Evolutionary conservation across 106 monocot species (phyloP).

Genomic region (Narthecium ossifragum): DNA sequence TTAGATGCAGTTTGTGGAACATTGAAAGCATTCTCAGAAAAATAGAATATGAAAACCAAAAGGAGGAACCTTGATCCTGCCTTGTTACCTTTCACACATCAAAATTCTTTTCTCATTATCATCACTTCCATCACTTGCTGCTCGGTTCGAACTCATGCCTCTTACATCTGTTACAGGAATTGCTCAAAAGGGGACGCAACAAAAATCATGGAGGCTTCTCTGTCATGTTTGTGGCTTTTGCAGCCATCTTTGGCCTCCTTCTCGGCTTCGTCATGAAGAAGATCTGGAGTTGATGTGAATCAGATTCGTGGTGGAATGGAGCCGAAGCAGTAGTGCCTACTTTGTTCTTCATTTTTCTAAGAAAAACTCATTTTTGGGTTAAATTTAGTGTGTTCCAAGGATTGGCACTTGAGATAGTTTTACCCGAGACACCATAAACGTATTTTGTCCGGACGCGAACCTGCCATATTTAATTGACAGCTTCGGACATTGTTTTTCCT

Average conservation of each 20-base stretch:
- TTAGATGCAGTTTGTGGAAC: not conserved
- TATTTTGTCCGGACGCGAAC: no score
- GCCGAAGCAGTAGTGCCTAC: not conserved
- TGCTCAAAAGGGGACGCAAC: slow-evolving; percentile 43
- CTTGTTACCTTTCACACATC: not conserved
- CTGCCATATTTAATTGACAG: no score
- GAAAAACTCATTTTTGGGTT: not conserved
- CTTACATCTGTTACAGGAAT: slow-evolving; percentile 27
- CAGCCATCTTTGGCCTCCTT: slow-evolving; percentile 48
- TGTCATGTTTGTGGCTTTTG: slow-evolving; percentile 44
- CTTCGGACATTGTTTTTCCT: no score
- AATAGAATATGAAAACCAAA: not conserved
- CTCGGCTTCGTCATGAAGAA: slow-evolving; percentile 57
- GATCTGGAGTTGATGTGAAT: slow-evolving; percentile 27
- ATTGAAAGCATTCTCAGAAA: not conserved
- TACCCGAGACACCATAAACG: not conserved
- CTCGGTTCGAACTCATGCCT: not conserved
- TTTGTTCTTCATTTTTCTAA: not conserved
- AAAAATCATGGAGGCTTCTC: slow-evolving; percentile 55
- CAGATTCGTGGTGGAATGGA: no score
- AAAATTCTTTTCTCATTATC: not conserved
- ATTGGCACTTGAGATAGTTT: not conserved
- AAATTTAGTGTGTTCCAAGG: not conserved
- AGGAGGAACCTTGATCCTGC: not conserved
- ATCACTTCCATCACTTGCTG: not conserved